phyloP scores from a whole-genome alignment of 2,329 filamentous ascomycete species.

The Aspergillus fructus region DNA sequence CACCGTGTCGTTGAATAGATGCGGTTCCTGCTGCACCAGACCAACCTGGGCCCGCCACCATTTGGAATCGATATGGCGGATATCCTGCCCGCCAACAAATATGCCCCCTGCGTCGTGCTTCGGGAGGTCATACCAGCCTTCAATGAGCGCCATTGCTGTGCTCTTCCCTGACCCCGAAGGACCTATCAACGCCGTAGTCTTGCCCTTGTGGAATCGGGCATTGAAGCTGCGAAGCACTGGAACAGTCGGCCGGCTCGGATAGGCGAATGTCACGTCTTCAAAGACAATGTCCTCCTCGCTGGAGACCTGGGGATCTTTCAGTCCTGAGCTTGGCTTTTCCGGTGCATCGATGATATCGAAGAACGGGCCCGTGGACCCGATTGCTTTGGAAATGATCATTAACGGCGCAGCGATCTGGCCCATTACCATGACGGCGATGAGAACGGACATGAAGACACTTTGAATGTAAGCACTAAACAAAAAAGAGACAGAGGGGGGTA shows the following conservation, averaged over 20 bases:
- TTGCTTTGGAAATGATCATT: background rate
- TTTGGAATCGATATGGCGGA: slow-evolving; percentile 75
- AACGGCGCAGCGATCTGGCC: background rate
- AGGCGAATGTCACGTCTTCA: slow-evolving; percentile 82
- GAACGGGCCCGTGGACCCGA: background rate
- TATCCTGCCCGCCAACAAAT: slow-evolving; percentile 82
- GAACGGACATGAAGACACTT: slow-evolving; percentile 36
- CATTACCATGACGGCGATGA: slow-evolving; percentile 21
- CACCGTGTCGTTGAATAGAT: slow-evolving; percentile 85
- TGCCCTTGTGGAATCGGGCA: slow-evolving; percentile 69
- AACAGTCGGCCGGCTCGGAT: slow-evolving; percentile 88
- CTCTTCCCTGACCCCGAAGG: slow-evolving; percentile 48
- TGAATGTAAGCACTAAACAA: too few relatives aligned
- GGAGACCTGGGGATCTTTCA: slow-evolving; percentile 73
- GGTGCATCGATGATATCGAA: background rate
- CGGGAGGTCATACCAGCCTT: slow-evolving; percentile 41
- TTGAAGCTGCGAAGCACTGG: slow-evolving; percentile 81
- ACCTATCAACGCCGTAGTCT: slow-evolving; percentile 46
- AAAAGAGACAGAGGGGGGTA: slow-evolving; percentile 29
- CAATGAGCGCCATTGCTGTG: slow-evolving; percentile 51
- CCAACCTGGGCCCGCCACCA: slow-evolving; percentile 93
- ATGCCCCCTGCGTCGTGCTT: slow-evolving; percentile 51
- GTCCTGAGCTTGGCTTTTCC: slow-evolving; percentile 47
- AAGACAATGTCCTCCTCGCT: slow-evolving; percentile 66
- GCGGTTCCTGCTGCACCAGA: slow-evolving; percentile 69